Conservation (phyloP, 139 green algal species). For the Picochlorum sp. region DNA sequence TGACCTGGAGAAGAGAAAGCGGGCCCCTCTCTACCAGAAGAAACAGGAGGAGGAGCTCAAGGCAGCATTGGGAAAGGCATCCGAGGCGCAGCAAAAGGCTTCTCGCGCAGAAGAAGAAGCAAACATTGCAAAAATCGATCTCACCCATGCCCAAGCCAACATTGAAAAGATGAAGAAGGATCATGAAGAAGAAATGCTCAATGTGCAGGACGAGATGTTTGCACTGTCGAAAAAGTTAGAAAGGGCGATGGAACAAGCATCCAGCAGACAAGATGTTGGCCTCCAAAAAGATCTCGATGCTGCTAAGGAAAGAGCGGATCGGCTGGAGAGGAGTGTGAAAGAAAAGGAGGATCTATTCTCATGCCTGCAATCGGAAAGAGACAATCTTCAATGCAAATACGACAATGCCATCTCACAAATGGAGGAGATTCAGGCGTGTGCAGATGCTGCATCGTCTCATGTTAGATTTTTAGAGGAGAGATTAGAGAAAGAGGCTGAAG, state of each 20-base stretch:
- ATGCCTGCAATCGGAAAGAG: constrained; percentile 9
- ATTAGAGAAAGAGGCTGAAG: constrained; percentile 30
- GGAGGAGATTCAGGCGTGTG: constrained; percentile 58
- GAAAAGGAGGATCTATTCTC: constrained; percentile 10
- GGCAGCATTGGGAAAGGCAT: constrained; percentile 58
- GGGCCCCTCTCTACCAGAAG: constrained; percentile 78
- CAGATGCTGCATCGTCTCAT: constrained; percentile 45
- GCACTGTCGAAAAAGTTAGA: constrained; percentile 1
- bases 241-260: neutral
- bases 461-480: constrained; percentile 59
- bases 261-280: neutral
- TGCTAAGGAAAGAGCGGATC: neutral
- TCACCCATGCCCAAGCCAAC: neutral
- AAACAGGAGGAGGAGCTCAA: constrained; percentile 81
- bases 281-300: constrained; percentile 27
- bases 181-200: neutral
- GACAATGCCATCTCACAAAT: constrained; percentile 24
- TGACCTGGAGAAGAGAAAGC: constrained; percentile 77
- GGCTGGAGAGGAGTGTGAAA: neutral
- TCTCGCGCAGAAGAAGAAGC: constrained; percentile 44
- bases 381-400: constrained; percentile 9
- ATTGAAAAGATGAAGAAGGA: too few species aligned
- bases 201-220: neutral
- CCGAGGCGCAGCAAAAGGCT: constrained; percentile 52
- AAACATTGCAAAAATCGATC: constrained; percentile 25